These are phyloP conservation scores for Boletus semigastroideus DNA, from an alignment of 1,284 basidiomycete genomes.

Conservation along the genomic window DNA sequence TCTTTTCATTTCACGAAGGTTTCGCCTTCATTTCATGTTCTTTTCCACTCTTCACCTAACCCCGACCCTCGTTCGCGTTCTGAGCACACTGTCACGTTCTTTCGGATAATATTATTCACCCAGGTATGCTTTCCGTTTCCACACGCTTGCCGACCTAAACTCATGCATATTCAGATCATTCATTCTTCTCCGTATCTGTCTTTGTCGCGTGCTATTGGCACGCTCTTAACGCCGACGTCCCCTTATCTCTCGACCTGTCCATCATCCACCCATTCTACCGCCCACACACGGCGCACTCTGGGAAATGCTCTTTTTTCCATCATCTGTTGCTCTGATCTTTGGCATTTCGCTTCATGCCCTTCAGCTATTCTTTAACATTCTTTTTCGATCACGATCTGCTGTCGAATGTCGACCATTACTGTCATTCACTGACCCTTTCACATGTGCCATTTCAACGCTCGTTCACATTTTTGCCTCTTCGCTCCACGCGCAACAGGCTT, in stretches of 20 bases:
- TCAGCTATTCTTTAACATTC: neutral
- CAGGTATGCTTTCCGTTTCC: conserved; percentile 15
- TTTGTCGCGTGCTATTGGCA: neutral
- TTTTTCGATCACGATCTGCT: neutral
- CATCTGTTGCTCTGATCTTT: neutral
- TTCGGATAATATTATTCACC: conserved; percentile 7
- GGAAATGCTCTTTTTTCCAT: neutral
- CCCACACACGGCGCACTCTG: conserved; percentile 1
- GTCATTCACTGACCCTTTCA: conserved; percentile 1
- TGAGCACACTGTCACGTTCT: conserved; percentile 1
- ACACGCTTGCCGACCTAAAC: neutral
- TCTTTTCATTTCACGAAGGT: neutral
- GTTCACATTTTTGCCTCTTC: conserved; percentile 3
- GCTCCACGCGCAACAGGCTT: conserved; percentile 1
- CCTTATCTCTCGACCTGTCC: neutral
- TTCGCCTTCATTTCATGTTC: conserved; percentile 2
- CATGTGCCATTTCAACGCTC: conserved; percentile 6
- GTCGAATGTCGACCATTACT: neutral
- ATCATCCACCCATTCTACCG: neutral
- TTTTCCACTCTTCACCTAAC: neutral
- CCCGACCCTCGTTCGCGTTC: neutral
- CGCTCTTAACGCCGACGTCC: conserved; percentile 1
- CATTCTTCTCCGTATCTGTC: neutral
- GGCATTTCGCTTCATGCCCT: neutral
- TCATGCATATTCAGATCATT: conserved; percentile 6